A percentile compares a stretch with the other conserved stretches of the same genome.
These are phyloP conservation scores for Cinchona pubescens DNA, from an alignment of 257 asterid species.

Conservation along the genomic window DNA sequence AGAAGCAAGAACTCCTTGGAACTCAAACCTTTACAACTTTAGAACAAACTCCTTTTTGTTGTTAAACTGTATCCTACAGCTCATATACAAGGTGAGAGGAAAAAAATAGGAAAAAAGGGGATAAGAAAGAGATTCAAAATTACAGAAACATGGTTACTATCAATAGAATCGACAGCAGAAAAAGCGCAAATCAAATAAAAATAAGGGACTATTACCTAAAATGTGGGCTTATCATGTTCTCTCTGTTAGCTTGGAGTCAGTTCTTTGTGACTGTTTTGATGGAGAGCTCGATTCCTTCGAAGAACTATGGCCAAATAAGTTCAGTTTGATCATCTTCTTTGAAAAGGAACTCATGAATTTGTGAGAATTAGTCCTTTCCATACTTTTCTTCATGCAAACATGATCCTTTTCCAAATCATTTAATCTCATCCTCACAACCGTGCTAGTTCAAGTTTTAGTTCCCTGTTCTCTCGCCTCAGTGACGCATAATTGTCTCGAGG, in stretches of 20 bases:
- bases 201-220: constrained; percentile 29
- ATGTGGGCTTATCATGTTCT: constrained; percentile 35
- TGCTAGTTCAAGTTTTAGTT: constrained; percentile 85
- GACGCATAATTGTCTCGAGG: constrained; percentile 94
- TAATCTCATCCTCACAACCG: constrained; percentile 84
- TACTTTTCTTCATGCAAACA: constrained; percentile 85
- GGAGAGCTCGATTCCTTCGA: constrained; percentile 81
- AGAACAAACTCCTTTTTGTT: constrained; percentile 13
- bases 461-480: constrained; percentile 80
- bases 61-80: constrained; percentile 26
- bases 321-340: constrained; percentile 65
- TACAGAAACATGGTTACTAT: constrained; percentile 1
- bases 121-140: neutral
- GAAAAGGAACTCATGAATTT: constrained; percentile 75
- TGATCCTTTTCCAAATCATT: constrained; percentile 95
- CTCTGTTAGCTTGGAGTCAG: constrained; percentile 69
- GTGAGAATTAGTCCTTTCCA: constrained; percentile 67
- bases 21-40: neutral
- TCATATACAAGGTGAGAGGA: constrained; percentile 39
- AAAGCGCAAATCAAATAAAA: neutral
- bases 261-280: constrained; percentile 65
- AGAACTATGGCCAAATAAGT: constrained; percentile 59
- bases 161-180: neutral
- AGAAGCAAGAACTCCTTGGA: constrained; percentile 9
- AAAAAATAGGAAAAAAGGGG: constrained; percentile 2